Conservation (phyloP, 129 eudicot genomes). For the Calendula officinalis region DNA sequence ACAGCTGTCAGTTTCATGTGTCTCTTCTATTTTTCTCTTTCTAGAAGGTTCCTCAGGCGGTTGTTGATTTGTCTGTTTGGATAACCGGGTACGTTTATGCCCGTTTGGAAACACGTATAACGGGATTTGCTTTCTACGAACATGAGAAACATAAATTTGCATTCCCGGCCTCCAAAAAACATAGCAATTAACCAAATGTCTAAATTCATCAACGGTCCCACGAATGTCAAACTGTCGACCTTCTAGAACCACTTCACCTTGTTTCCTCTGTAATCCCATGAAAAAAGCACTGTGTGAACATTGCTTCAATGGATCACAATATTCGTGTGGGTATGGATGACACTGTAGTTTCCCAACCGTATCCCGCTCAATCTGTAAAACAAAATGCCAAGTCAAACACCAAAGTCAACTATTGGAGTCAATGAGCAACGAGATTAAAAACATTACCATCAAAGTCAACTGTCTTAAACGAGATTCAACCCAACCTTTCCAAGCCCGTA, state of each 20-base stretch:
- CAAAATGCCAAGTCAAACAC: not conserved
- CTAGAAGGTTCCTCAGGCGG: conserved; percentile 26
- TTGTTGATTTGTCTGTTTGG: conserved; percentile 25
- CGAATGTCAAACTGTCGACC: conserved; percentile 94
- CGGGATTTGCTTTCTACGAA: conserved; percentile 68
- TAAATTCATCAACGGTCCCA: conserved; percentile 73
- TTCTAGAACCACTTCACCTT: conserved; percentile 60
- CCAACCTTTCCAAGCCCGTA: conserved; percentile 89
- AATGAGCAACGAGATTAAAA: too few relatives aligned
- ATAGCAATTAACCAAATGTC: conserved; percentile 58
- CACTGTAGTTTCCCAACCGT: conserved; percentile 77
- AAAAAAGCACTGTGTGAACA: conserved; percentile 73
- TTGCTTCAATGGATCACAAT: conserved; percentile 46
- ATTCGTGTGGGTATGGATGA: conserved; percentile 83
- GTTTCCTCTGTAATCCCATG: conserved; percentile 82
- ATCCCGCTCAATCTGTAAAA: conserved; percentile 75
- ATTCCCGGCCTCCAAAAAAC: conserved; percentile 80
- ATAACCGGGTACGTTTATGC: conserved; percentile 44
- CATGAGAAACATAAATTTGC: conserved; percentile 77
- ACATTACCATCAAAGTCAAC: conserved; percentile 35
- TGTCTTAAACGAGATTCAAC: conserved; percentile 74
- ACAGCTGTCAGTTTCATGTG: conserved; percentile 24
- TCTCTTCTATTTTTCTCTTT: conserved; percentile 43
- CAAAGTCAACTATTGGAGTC: too few relatives aligned
- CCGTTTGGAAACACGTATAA: conserved; percentile 66